phyloP scores from a whole-genome alignment of 768 basidiomycete genomes.

The Hortiboletus flavorubellus region DNA sequence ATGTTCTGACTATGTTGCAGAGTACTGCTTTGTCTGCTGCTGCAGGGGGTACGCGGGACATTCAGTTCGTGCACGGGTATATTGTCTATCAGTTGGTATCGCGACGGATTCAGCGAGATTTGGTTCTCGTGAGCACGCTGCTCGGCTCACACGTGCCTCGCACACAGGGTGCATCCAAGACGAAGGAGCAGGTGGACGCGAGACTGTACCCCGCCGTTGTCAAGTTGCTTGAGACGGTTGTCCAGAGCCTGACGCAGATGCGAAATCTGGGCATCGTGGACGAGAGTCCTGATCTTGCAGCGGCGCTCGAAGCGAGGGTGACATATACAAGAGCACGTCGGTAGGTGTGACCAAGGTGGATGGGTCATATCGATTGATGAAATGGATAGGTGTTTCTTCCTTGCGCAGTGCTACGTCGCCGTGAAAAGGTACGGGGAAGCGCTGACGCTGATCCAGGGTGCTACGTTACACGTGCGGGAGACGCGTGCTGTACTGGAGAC shows the following conservation, averaged over 20 bases:
- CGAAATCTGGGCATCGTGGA: constrained; percentile 80
- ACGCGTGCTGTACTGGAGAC: constrained; percentile 51
- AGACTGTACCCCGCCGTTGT: constrained; percentile 84
- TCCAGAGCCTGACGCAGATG: constrained; percentile 86
- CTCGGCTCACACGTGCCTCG: constrained; percentile 43
- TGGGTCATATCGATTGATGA: constrained; percentile 1
- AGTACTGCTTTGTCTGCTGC: constrained; percentile 38
- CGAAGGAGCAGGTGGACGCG: constrained; percentile 55
- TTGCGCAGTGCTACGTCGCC: constrained; percentile 70
- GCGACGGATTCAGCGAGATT: constrained; percentile 84
- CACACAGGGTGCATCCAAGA: constrained; percentile 23
- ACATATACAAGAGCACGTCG: constrained; percentile 73
- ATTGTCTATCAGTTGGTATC: constrained; percentile 86
- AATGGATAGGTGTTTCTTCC: constrained; percentile 59
- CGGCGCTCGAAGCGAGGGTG: constrained; percentile 73
- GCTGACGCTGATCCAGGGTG: constrained; percentile 66
- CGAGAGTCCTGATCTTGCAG: constrained; percentile 78
- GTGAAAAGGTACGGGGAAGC: constrained; percentile 72
- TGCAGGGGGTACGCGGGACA: constrained; percentile 57
- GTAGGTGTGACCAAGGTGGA: constrained; percentile 35
- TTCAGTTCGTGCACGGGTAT: constrained; percentile 83
- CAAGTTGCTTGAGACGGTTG: constrained; percentile 80
- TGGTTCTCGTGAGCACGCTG: constrained; percentile 69
- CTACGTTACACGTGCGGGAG: constrained; percentile 72
- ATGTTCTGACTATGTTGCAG: constrained; percentile 26